These are phyloP conservation scores for Pseudogymnoascus sp. DNA, from an alignment of 2,329 filamentous ascomycete genomes.

Conservation along the genomic window DNA sequence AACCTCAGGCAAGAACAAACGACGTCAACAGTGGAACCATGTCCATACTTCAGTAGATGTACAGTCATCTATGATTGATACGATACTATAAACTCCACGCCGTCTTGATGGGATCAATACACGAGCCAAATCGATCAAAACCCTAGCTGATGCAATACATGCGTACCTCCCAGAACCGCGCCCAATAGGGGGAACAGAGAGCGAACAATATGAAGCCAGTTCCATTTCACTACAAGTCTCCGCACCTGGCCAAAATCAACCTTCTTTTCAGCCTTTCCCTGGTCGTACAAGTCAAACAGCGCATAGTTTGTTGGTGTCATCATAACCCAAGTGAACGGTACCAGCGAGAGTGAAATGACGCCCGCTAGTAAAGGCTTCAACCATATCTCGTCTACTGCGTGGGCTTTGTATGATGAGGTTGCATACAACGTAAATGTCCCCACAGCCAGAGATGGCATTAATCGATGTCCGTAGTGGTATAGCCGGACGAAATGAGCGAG, in stretches of 20 bases:
- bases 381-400: slow-evolving; percentile 14
- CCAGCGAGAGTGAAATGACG: slow-evolving; percentile 26
- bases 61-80: too few relatives aligned
- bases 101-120: not conserved
- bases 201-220: slow-evolving; percentile 23
- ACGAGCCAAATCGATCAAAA: not conserved
- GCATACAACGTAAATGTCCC: slow-evolving; percentile 23
- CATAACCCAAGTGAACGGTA: slow-evolving; percentile 34
- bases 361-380: not conserved
- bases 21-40: too few relatives aligned
- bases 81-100: too few relatives aligned
- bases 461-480: slow-evolving; percentile 30
- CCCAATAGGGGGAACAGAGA: slow-evolving; percentile 21
- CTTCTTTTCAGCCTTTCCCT: not conserved
- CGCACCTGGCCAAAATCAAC: slow-evolving; percentile 14
- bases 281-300: slow-evolving; percentile 22
- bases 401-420: slow-evolving; percentile 14
- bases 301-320: slow-evolving; percentile 32
- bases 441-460: slow-evolving; percentile 27
- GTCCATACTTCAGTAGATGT: too few relatives aligned
- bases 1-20: too few relatives aligned
- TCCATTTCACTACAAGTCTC: slow-evolving; percentile 24
- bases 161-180: slow-evolving; percentile 14
- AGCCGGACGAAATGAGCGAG: slow-evolving; percentile 28
- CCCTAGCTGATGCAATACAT: not conserved